A percentile compares a stretch with the other conserved stretches of the same genome.
These are phyloP conservation scores for Microsporum audouinii DNA, from an alignment of 2,329 filamentous ascomycete genomes.

Conservation along the genomic window DNA sequence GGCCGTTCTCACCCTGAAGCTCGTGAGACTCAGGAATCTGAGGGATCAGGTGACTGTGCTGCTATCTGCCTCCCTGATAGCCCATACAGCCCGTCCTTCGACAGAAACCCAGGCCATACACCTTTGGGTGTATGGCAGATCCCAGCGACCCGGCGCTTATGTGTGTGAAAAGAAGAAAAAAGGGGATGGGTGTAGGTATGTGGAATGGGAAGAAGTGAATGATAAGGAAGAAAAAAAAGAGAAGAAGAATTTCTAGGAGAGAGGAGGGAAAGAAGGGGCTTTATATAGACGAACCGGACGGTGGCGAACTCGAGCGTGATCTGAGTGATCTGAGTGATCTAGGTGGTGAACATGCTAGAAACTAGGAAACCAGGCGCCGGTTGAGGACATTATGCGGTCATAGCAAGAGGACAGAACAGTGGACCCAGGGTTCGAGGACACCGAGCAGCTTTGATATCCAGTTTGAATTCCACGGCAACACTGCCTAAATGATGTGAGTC, in stretches of 20 bases:
- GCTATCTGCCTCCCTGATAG: neutral
- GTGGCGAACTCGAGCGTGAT: neutral
- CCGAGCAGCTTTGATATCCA: neutral
- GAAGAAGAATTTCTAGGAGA: neutral
- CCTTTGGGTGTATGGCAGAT: neutral
- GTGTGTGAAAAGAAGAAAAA: neutral
- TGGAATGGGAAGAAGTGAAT: neutral
- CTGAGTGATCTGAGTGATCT: neutral
- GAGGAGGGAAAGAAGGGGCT: neutral
- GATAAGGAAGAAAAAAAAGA: neutral
- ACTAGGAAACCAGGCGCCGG: neutral
- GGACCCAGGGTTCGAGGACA: neutral
- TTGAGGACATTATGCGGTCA: neutral
- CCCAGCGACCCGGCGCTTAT: neutral
- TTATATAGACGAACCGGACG: neutral
- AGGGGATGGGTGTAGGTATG: neutral
- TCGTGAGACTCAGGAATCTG: neutral
- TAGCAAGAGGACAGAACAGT: neutral
- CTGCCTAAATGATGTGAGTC: neutral
- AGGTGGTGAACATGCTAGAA: no score
- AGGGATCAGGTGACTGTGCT: neutral
- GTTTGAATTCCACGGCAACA: no score
- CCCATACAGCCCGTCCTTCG: neutral
- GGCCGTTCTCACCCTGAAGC: neutral
- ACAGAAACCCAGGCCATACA: neutral